A percentile compares a stretch with the other conserved stretches of the same genome.
Evolutionary conservation across 495 filamentous ascomycete genomes (phyloP).

Genomic region (Talaromyces trachyspermus): DNA sequence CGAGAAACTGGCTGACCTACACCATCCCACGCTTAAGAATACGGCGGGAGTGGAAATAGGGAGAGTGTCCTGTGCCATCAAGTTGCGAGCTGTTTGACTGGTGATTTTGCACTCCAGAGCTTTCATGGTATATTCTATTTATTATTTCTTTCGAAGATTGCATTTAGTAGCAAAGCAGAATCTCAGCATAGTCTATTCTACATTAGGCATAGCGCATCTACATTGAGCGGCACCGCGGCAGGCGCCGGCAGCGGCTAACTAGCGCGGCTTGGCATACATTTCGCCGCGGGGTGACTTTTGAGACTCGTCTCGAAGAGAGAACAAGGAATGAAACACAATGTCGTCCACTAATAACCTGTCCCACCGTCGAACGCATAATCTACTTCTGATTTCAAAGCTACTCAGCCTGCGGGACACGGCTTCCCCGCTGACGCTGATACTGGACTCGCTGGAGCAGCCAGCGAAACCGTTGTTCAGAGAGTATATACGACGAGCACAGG

Average conservation of each 20-base stretch:
- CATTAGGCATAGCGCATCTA: no score
- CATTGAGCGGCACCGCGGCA: no score
- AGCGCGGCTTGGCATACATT: background rate
- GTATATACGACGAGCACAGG: constrained; percentile 69
- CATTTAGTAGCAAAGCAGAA: no score
- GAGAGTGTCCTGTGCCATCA: constrained; percentile 13
- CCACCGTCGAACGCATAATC: constrained; percentile 75
- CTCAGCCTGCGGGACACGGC: constrained; percentile 69
- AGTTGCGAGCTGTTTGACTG: constrained; percentile 6
- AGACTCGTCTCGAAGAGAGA: no score
- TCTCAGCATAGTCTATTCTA: no score
- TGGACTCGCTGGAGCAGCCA: constrained; percentile 81
- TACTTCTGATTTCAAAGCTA: constrained; percentile 79
- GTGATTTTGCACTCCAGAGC: no score
- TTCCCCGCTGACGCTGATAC: constrained; percentile 77
- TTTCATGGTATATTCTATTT: no score
- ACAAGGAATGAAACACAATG: constrained; percentile 5
- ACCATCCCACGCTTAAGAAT: constrained; percentile 22
- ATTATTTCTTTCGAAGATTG: no score
- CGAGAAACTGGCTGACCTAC: constrained; percentile 16
- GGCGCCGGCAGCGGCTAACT: no score
- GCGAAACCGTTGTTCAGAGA: constrained; percentile 62
- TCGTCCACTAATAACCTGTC: constrained; percentile 30
- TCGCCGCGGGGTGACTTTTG: no score
- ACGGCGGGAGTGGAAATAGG: constrained; percentile 30